Base-by-base conservation (phyloP, 1,284 basidiomycete species). In the Ganoderma boninense region DNA sequence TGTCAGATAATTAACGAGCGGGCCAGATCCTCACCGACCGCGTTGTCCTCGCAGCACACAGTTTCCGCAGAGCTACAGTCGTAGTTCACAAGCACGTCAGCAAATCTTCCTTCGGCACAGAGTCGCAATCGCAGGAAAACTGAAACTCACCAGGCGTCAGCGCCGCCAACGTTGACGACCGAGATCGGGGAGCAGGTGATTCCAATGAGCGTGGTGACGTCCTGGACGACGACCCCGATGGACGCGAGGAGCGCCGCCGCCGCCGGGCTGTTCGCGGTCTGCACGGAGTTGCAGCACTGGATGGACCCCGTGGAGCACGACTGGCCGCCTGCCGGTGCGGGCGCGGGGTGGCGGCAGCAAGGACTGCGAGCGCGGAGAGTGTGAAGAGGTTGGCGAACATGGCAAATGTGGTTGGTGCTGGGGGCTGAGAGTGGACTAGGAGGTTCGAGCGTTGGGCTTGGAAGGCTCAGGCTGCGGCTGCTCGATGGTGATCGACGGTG, bases 1-100 rank as follows among this genome's bases (percentile, higher is more conserved):
- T 23, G 4, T 23, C 14, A 23, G 52, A 10, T 32, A 16, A 29
- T 11, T 46, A 20, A 46, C 6, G 44, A 7, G 7, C 18, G 1
- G 18, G 44, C 44, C 44, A 20, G 1, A 46, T 20, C 23, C 52
- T 54, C 52, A 54, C 52, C 52, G 52, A 54, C 3, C 52, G 52
- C n/a, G 23, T 54, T 54, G 23, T 54, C 29, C 52, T 54, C 52
- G 52, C 52, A 54, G 52, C 52, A 54, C 52, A 54, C 52, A 14
- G 52, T 54, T 4, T 54, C 23, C n/a, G 52, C 29, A 8, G n/a
- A 54, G 52, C 52, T 54, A 29, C 4, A 2, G 26, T n/a, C n/a
- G n/a, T n/a, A n/a, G n/a, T n/a, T 2, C 23, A 23, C 23, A 29
- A 29, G 13, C 3, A 11, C 23, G 3, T 54, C 29, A 29, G n/a